A percentile compares a stretch with the other conserved stretches of the same genome.
Conservation (phyloP, 1,284 basidiomycete species). For the Tremellales sp. region DNA sequence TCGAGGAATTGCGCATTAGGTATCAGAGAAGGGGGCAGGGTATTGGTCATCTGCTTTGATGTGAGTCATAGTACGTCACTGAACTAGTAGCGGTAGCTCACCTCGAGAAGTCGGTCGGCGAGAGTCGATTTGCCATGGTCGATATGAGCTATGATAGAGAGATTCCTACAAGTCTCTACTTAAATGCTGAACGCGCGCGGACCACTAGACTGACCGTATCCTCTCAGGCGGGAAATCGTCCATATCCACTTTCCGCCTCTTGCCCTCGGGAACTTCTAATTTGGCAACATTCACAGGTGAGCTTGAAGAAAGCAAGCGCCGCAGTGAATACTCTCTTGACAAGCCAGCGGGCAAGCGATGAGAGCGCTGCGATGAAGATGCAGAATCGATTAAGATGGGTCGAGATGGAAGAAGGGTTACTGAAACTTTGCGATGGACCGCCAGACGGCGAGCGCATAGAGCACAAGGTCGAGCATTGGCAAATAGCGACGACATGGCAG, state of each 20-base stretch:
- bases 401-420: too few relatives aligned
- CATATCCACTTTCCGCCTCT: conserved; percentile 56
- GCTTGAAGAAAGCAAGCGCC: too few relatives aligned
- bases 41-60: conserved; percentile 69
- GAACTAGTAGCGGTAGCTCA: conserved; percentile 29
- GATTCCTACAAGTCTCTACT: conserved; percentile 59
- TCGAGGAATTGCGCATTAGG: conserved; percentile 92
- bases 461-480: too few relatives aligned
- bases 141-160: conserved; percentile 92
- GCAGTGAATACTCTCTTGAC: too few relatives aligned
- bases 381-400: too few relatives aligned
- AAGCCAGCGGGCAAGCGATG: too few relatives aligned
- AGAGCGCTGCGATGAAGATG: too few relatives aligned
- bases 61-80: not conserved
- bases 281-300: too few relatives aligned
- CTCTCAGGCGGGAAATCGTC: conserved; percentile 67
- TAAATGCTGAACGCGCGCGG: not conserved
- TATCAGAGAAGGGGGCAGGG: conserved; percentile 61
- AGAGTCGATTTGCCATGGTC: conserved; percentile 90
- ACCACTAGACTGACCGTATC: conserved; percentile 59
- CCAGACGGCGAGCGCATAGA: too few relatives aligned
- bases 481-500: too few relatives aligned
- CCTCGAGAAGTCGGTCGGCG: conserved; percentile 76
- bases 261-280: too few relatives aligned
- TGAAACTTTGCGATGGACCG: too few relatives aligned